Evolutionary conservation across 2,329 filamentous ascomycete species (phyloP).

Genomic region (Coniochaeta sp.): DNA sequence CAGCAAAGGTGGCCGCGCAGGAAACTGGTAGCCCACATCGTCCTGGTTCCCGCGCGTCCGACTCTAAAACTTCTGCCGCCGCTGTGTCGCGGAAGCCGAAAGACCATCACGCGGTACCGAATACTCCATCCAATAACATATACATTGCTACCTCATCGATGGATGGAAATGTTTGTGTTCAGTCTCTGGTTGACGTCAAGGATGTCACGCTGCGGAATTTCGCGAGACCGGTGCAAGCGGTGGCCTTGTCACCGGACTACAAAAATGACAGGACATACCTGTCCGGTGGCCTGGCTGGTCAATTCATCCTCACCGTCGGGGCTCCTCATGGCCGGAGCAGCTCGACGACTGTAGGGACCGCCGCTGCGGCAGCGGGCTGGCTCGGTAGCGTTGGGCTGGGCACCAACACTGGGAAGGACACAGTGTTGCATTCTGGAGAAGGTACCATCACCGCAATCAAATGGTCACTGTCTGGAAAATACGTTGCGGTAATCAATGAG

Average conservation of each 20-base stretch:
- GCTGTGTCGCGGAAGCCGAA: slow-evolving; percentile 42
- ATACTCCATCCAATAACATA: slow-evolving; percentile 80
- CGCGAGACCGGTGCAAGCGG: slow-evolving; percentile 82
- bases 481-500: slow-evolving; percentile 92
- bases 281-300: slow-evolving; percentile 83
- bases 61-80: slow-evolving; percentile 37
- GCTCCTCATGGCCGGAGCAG: slow-evolving; percentile 75
- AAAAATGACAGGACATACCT: slow-evolving; percentile 83
- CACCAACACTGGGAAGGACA: slow-evolving; percentile 72
- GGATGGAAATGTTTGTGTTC: slow-evolving; percentile 91
- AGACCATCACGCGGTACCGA: slow-evolving; percentile 52
- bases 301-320: slow-evolving; percentile 77
- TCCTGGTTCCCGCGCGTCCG: slow-evolving; percentile 29
- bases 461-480: slow-evolving; percentile 90
- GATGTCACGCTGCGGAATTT: slow-evolving; percentile 93
- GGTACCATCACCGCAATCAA: slow-evolving; percentile 86
- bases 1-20: slow-evolving; percentile 26
- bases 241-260: slow-evolving; percentile 92
- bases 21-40: slow-evolving; percentile 23
- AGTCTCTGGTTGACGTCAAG: slow-evolving; percentile 77
- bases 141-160: slow-evolving; percentile 90
- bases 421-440: slow-evolving; percentile 82
- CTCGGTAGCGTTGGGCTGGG: slow-evolving; percentile 80
- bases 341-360: slow-evolving; percentile 78
- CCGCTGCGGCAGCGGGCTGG: slow-evolving; percentile 84